Percentiles rank a stretch among this genome's conserved stretches.
These are phyloP conservation scores for Colletotrichum scovillei DNA, from an alignment of 2,329 filamentous ascomycete species.

Conservation along the genomic window DNA sequence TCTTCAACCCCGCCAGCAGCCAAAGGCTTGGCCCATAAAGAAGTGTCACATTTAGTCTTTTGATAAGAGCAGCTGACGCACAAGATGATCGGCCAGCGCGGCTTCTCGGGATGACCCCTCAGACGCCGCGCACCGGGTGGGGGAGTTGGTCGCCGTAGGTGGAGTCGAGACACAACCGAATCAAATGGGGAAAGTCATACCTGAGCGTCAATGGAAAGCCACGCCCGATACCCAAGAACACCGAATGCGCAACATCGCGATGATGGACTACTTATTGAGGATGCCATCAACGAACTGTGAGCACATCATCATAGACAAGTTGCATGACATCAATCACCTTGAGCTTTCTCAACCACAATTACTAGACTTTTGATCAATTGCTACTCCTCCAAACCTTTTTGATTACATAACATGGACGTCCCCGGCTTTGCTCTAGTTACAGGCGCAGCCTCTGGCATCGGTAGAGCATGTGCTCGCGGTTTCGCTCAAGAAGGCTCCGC, in stretches of 20 bases:
- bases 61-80: neutral
- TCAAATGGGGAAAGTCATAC: neutral
- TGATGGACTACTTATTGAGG: neutral
- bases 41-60: neutral
- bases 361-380: neutral
- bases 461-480: neutral
- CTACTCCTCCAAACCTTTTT: neutral
- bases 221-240: neutral
- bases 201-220: neutral
- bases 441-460: neutral
- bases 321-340: neutral
- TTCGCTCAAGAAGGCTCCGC: neutral
- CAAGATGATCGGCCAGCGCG: neutral
- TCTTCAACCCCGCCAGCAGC: neutral
- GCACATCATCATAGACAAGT: neutral
- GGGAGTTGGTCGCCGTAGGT: neutral
- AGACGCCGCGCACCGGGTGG: neutral
- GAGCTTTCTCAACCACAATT: neutral
- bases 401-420: neutral
- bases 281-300: neutral
- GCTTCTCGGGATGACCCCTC: neutral
- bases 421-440: neutral
- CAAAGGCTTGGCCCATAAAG: neutral
- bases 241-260: neutral
- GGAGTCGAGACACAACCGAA: neutral